phyloP scores from a whole-genome alignment of 305 asterid species.

The Fraxinus latifolia region DNA sequence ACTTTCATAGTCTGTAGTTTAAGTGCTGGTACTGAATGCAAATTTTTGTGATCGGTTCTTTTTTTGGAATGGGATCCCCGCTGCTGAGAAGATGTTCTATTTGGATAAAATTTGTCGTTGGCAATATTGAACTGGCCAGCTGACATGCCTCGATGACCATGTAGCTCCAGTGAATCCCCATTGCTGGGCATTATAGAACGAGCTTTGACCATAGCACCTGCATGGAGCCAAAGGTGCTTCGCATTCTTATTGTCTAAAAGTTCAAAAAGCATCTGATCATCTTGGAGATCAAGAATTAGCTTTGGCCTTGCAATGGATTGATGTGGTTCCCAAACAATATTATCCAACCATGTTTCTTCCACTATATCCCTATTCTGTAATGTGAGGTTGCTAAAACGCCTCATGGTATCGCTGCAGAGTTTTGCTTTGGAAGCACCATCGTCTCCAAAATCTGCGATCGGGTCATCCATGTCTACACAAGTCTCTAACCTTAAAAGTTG shows the following conservation, averaged over 20 bases:
- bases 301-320: slow-evolving; percentile 67
- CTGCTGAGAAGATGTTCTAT: slow-evolving; percentile 93
- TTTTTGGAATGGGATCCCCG: slow-evolving; percentile 87
- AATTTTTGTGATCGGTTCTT: slow-evolving; percentile 85
- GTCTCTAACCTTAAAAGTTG: slow-evolving; percentile 85
- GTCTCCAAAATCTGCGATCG: slow-evolving; percentile 35
- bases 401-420: slow-evolving; percentile 47
- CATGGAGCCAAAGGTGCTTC: slow-evolving; percentile 69
- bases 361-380: slow-evolving; percentile 68
- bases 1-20: slow-evolving; percentile 95
- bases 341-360: slow-evolving; percentile 88
- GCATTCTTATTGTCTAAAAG: slow-evolving; percentile 64
- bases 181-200: slow-evolving; percentile 50
- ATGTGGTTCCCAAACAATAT: slow-evolving; percentile 78
- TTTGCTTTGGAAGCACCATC: slow-evolving; percentile 45
- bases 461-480: slow-evolving; percentile 40
- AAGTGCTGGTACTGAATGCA: slow-evolving; percentile 95
- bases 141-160: slow-evolving; percentile 56
- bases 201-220: slow-evolving; percentile 89
- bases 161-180: slow-evolving; percentile 65
- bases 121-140: slow-evolving; percentile 88
- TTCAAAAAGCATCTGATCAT: slow-evolving; percentile 98
- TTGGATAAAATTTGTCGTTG: slow-evolving; percentile 88
- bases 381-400: slow-evolving; percentile 70
- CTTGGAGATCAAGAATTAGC: slow-evolving; percentile 89